Percentiles rank a stretch among this genome's conserved stretches.
These are phyloP conservation scores for Echria macrotheca DNA, from an alignment of 495 filamentous ascomycete genomes.

Conservation along the genomic window DNA sequence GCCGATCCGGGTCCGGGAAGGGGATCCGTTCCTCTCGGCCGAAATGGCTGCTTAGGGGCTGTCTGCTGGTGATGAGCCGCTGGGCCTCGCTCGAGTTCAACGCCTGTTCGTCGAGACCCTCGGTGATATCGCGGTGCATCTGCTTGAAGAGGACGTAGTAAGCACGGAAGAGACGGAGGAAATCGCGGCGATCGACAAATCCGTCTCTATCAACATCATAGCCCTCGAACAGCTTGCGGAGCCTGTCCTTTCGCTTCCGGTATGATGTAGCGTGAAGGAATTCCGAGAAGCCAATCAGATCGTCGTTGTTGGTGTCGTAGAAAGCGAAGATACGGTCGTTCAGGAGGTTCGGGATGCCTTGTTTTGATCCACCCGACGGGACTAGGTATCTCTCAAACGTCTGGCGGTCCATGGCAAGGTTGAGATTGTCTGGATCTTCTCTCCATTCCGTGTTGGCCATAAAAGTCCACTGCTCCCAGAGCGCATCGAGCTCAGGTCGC, in stretches of 20 bases:
- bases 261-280: conserved; percentile 81
- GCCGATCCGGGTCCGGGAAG: conserved; percentile 49
- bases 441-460: conserved; percentile 80
- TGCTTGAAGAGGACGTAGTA: conserved; percentile 84
- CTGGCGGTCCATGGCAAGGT: conserved; percentile 79
- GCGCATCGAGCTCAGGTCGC: conserved; percentile 76
- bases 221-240: conserved; percentile 73
- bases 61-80: conserved; percentile 66
- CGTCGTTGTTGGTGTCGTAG: conserved; percentile 86
- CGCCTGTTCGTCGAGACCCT: conserved; percentile 73
- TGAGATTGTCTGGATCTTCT: conserved; percentile 70
- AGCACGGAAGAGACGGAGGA: conserved; percentile 83
- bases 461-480: conserved; percentile 95
- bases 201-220: conserved; percentile 92
- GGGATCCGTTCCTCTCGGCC: conserved; percentile 58
- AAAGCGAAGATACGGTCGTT: conserved; percentile 96
- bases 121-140: conserved; percentile 76
- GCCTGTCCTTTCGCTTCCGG: conserved; percentile 69
- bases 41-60: conserved; percentile 73
- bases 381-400: conserved; percentile 89
- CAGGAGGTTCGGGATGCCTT: conserved; percentile 77
- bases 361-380: conserved; percentile 68
- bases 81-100: conserved; percentile 65
- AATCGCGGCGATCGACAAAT: conserved; percentile 80
- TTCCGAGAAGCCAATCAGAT: conserved; percentile 88